Conservation (phyloP, 306 rosid genomes). For the Cucurbita maxima region DNA sequence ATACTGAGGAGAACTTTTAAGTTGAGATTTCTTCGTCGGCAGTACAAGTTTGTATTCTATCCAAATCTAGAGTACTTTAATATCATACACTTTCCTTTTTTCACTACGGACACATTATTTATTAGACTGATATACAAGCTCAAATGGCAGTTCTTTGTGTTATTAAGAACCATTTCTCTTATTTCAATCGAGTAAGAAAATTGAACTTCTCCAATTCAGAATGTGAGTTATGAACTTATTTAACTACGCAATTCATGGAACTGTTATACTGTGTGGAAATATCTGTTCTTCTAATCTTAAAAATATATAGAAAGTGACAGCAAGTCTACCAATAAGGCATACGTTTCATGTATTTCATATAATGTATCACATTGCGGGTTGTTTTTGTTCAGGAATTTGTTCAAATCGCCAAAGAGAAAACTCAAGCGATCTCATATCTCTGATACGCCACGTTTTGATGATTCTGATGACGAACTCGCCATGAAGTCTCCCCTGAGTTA, state of each 20-base stretch:
- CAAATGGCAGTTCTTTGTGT: background rate
- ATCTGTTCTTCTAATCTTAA: background rate
- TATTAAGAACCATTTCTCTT: background rate
- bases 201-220: background rate
- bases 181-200: background rate
- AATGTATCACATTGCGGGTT: constrained; percentile 4
- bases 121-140: background rate
- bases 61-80: constrained; percentile 4
- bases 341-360: background rate
- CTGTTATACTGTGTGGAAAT: background rate
- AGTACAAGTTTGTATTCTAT: constrained; percentile 32
- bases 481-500: constrained; percentile 17
- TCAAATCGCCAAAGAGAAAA: constrained; percentile 39
- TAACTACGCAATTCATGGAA: background rate
- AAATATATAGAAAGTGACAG: background rate
- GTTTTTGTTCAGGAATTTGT: constrained; percentile 35
- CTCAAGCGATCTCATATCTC: constrained; percentile 32
- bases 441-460: constrained; percentile 36
- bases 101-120: background rate
- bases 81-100: background rate
- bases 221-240: background rate
- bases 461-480: constrained; percentile 22
- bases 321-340: background rate
- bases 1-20: constrained; percentile 32
- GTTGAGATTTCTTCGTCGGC: constrained; percentile 41